Evolutionary conservation across 306 rosid species (phyloP).

Genomic region (Hylodesmum podocarpum): DNA sequence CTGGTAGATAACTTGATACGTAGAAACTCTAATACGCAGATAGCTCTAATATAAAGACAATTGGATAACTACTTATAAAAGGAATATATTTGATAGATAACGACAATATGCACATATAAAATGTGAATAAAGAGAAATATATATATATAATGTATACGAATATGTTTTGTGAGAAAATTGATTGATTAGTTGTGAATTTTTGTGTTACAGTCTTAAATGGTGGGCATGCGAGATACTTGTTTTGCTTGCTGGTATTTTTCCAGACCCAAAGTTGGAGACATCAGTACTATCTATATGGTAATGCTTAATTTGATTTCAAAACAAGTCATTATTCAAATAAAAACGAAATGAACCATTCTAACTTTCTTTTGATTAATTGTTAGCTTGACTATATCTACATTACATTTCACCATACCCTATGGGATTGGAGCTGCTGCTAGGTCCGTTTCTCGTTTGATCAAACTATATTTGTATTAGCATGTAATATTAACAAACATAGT

Average conservation of each 20-base stretch:
- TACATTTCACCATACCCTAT: slow-evolving; percentile 61
- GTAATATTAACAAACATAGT: no score
- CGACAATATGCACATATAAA: no score
- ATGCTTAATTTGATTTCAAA: background rate
- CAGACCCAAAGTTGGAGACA: slow-evolving; percentile 64
- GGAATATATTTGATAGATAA: no score
- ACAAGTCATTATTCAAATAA: background rate
- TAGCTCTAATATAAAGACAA: no score
- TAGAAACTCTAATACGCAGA: no score
- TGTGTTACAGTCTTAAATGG: slow-evolving; percentile 52
- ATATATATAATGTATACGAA: no score
- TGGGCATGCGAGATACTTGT: slow-evolving; percentile 67
- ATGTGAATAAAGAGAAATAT: no score
- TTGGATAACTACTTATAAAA: no score
- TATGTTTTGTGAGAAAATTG: no score
- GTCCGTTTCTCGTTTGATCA: slow-evolving; percentile 22
- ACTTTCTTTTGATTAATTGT: background rate
- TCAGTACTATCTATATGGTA: slow-evolving; percentile 75
- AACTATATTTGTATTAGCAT: background rate
- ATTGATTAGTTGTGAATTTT: no score
- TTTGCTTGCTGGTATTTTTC: slow-evolving; percentile 59
- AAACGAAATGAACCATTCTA: background rate
- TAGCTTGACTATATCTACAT: slow-evolving; percentile 64
- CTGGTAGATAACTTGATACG: no score
- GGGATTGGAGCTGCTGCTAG: slow-evolving; percentile 69